Conservation (phyloP, 2,329 filamentous ascomycete genomes). For the Raffaelea ambrosiae region DNA sequence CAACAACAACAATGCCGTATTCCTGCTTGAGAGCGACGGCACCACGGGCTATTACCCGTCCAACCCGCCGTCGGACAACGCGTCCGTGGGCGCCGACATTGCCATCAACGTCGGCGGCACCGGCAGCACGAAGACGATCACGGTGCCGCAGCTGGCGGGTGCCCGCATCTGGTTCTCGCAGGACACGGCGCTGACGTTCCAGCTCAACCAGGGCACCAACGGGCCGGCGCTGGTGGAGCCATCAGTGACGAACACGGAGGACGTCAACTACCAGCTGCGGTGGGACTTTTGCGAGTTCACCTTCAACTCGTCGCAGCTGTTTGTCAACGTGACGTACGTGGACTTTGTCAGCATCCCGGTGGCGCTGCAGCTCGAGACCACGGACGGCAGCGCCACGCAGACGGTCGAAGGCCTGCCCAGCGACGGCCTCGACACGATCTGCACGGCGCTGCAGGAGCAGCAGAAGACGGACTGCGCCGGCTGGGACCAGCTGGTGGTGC, state of each 20-base stretch:
- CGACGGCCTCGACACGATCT: constrained; percentile 37
- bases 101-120: constrained; percentile 56
- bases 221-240: constrained; percentile 64
- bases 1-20: constrained; percentile 48
- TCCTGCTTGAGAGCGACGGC: constrained; percentile 59
- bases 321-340: constrained; percentile 64
- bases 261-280: constrained; percentile 50
- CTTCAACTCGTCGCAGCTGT: constrained; percentile 52
- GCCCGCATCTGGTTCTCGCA: constrained; percentile 65
- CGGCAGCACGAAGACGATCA: constrained; percentile 50
- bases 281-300: constrained; percentile 67
- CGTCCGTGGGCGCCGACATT: constrained; percentile 46
- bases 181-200: constrained; percentile 54
- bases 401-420: constrained; percentile 40
- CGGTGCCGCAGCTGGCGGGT: constrained; percentile 61
- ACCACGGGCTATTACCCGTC: constrained; percentile 55
- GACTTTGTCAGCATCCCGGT: constrained; percentile 66
- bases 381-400: constrained; percentile 30
- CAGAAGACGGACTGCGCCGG: constrained; percentile 34
- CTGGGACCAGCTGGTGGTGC: constrained; percentile 44
- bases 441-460: constrained; percentile 34
- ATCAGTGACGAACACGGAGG: constrained; percentile 56
- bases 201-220: constrained; percentile 52
- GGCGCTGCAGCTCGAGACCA: constrained; percentile 42
- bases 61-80: constrained; percentile 43